Conservation (phyloP, 129 eudicot species). For the Flaveria linearis region DNA sequence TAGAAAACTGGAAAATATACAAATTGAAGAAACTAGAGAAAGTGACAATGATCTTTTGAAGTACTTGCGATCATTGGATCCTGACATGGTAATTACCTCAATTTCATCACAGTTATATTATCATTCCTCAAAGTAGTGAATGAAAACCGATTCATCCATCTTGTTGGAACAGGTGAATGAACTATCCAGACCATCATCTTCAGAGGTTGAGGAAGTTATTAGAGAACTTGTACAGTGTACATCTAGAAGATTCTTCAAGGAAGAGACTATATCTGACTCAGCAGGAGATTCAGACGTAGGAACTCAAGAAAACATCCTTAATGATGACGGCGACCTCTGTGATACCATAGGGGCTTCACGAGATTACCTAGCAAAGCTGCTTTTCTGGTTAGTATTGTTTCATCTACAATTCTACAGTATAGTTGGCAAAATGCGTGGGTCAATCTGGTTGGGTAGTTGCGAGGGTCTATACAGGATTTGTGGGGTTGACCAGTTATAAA, state of each 20-base stretch:
- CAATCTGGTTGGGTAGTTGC: background rate
- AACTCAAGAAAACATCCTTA: constrained; percentile 39
- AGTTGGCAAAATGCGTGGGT: constrained; percentile 3
- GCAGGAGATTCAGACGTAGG: constrained; percentile 34
- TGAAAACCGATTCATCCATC: background rate
- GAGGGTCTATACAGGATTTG: background rate
- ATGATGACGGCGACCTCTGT: constrained; percentile 40
- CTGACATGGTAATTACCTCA: constrained; percentile 63
- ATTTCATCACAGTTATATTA: background rate
- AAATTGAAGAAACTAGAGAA: constrained; percentile 53
- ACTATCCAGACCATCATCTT: constrained; percentile 79
- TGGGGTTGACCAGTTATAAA: background rate
- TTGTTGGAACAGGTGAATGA: constrained; percentile 65
- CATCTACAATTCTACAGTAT: constrained; percentile 12
- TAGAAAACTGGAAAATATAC: constrained; percentile 54
- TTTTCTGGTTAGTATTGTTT: constrained; percentile 71
- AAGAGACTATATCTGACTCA: constrained; percentile 40
- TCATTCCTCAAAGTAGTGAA: background rate
- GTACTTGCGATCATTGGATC: constrained; percentile 66
- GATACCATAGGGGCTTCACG: constrained; percentile 71
- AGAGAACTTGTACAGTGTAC: constrained; percentile 68
- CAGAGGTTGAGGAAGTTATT: constrained; percentile 87
- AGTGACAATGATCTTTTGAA: constrained; percentile 69
- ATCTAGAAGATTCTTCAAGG: constrained; percentile 53
- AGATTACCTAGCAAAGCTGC: constrained; percentile 91